Evolutionary conservation across 805 yeast genomes (phyloP).

Genomic region (Candida tammaniensis): DNA sequence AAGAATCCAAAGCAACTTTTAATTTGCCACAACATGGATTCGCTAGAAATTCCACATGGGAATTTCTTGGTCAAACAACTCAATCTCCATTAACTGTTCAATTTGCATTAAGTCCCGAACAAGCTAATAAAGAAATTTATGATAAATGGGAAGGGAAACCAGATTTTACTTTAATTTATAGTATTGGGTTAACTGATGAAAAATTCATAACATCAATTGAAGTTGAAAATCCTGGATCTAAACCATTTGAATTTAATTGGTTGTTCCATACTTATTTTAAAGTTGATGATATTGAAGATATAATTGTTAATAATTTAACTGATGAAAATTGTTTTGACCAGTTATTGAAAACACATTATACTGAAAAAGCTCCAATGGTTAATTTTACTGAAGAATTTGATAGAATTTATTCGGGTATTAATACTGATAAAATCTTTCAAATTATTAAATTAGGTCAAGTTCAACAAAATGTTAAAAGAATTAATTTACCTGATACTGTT

Average conservation of each 20-base stretch:
- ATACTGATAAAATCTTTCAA: conserved; percentile 54
- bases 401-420: conserved; percentile 70
- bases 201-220: conserved; percentile 67
- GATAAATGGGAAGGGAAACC: conserved; percentile 51
- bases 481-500: conserved; percentile 65
- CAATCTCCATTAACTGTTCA: conserved; percentile 75
- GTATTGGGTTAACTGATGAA: conserved; percentile 59
- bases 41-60: conserved; percentile 91
- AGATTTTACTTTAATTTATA: conserved; percentile 75
- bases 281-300: conserved; percentile 74
- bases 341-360: conserved; percentile 57
- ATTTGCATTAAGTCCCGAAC: conserved; percentile 87
- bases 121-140: conserved; percentile 60
- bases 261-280: conserved; percentile 87
- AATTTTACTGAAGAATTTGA: conserved; percentile 78
- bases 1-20: conserved; percentile 51
- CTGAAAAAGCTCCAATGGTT: conserved; percentile 73
- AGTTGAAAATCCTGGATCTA: conserved; percentile 66
- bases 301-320: conserved; percentile 72
- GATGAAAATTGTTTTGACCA: conserved; percentile 78
- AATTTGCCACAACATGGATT: conserved; percentile 94
- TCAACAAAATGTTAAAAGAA: conserved; percentile 62
- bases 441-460: conserved; percentile 73
- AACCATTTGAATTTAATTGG: conserved; percentile 83
- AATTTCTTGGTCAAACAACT: conserved; percentile 81